Evolutionary conservation across 495 filamentous ascomycete species (phyloP), one percentile per base, ranked within the genome.

Genomic region (Parmelia sp.): DNA sequence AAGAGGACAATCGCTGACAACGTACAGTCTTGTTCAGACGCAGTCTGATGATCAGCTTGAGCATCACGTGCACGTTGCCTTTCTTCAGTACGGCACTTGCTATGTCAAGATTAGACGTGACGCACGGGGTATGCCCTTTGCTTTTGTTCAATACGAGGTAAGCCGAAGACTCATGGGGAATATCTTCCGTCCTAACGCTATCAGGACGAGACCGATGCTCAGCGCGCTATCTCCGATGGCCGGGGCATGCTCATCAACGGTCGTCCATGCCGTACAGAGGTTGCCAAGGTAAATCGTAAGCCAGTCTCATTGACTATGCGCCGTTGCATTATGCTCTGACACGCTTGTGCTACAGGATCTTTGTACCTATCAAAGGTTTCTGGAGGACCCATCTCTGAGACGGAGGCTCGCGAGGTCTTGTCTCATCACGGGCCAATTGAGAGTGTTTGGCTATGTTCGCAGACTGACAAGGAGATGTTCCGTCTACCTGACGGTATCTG

Each of bases 81-180:
- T 87, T 70, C 71, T 72, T 27, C 66, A 68, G 25, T 87, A 74
- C 66, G 85, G 85, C 23, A 73, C 73, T 12, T 80, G 84, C 53
- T 86, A 78, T 62, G 83, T 86, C 58, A 88, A 88, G 75, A 84
- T 88, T 53, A 78, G 81, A 33, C 82, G 84, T 15, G 85, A 85
- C 68, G 57, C 45, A 31, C 74, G 74, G 31, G 73, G 79, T 51
- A 86, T 86, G 82, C 85, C 85, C 0, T 87, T 81, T 65, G 85
- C 85, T 3, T 88, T 88, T 66, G 80, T 76, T 61, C 84, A 87
- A 71, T 88, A 77, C 63, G 84, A 80, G 15, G 84, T 85, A 71
- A 74, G 80, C 27, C 23, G n/a, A 25, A 33, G 47, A 25, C 33
- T 58, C 12, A 40, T 12, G 14, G 39, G 21, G 35, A 37, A 4